Percentiles rank a stretch among this genome's conserved stretches.
Evolutionary conservation across 345 rosid species (phyloP).

Genomic region (Mallotus nudiflorus): DNA sequence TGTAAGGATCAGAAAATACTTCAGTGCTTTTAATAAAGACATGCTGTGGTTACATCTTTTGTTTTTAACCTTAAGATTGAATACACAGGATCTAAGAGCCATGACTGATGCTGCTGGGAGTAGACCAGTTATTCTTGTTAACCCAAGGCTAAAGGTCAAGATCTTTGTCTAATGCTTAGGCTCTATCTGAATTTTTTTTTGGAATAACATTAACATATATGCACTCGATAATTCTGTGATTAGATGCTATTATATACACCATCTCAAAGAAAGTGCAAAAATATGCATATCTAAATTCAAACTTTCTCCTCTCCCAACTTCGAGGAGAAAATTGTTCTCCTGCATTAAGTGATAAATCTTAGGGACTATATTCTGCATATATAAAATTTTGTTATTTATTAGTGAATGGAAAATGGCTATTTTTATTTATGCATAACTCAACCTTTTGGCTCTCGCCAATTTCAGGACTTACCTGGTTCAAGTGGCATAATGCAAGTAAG

Average conservation of each 20-base stretch:
- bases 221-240: not conserved
- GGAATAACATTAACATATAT: not conserved
- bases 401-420: no score
- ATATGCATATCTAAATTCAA: no score
- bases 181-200: slow-evolving; percentile 8
- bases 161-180: not conserved
- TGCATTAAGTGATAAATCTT: not conserved
- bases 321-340: not conserved
- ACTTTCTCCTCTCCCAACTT: no score
- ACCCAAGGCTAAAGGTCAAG: slow-evolving; percentile 80
- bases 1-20: slow-evolving; percentile 45
- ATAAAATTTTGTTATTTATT: no score
- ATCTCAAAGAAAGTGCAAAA: no score
- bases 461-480: slow-evolving; percentile 85
- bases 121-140: slow-evolving; percentile 84
- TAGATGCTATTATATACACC: not conserved
- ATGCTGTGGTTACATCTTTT: slow-evolving; percentile 1
- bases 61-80: slow-evolving; percentile 18
- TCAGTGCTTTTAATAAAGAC: not conserved
- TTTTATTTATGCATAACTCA: slow-evolving; percentile 5
- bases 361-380: no score
- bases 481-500: slow-evolving; percentile 98
- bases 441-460: slow-evolving; percentile 6
- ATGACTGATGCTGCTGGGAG: slow-evolving; percentile 92
- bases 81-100: slow-evolving; percentile 71